phyloP scores from a whole-genome alignment of 2,329 filamentous ascomycete genomes.

The Botrytis fabae region DNA sequence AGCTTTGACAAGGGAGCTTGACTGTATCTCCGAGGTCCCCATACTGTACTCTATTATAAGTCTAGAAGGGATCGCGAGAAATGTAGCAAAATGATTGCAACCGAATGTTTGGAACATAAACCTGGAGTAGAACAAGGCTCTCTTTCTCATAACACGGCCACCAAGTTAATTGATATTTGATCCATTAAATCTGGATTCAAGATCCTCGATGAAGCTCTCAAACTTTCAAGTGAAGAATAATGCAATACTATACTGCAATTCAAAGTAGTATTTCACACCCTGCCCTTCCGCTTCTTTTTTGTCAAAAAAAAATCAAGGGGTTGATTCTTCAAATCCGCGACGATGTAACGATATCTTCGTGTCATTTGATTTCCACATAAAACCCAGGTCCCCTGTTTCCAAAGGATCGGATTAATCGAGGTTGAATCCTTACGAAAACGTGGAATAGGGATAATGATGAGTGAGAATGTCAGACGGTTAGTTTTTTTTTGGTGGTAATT shows the following conservation, averaged over 20 bases:
- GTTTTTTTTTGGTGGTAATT: slow-evolving; percentile 6
- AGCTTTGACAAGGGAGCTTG: not conserved
- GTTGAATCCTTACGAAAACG: slow-evolving; percentile 23
- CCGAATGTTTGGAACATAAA: slow-evolving; percentile 16
- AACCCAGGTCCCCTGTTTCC: not conserved
- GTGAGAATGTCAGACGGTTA: slow-evolving; percentile 20
- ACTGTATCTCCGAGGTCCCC: not conserved
- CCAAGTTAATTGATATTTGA: not conserved
- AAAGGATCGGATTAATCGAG: slow-evolving; percentile 16
- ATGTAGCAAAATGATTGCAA: not conserved
- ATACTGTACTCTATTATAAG: not conserved
- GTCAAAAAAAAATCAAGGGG: slow-evolving; percentile 4
- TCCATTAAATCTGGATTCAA: not conserved
- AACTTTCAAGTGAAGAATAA: not conserved
- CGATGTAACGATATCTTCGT: slow-evolving; percentile 18
- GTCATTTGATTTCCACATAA: slow-evolving; percentile 21
- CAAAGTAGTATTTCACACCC: not conserved
- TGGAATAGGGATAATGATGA: slow-evolving; percentile 20
- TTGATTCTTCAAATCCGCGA: slow-evolving; percentile 6
- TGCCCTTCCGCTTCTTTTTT: not conserved
- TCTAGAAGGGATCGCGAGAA: not conserved
- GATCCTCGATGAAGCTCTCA: not conserved
- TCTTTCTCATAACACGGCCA: slow-evolving; percentile 10
- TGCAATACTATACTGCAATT: not conserved
- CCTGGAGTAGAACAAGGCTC: slow-evolving; percentile 18